Evolutionary conservation across 257 asterid genomes (phyloP), one percentile per base, ranked within the genome.

Genomic region (Solanum piurae): DNA sequence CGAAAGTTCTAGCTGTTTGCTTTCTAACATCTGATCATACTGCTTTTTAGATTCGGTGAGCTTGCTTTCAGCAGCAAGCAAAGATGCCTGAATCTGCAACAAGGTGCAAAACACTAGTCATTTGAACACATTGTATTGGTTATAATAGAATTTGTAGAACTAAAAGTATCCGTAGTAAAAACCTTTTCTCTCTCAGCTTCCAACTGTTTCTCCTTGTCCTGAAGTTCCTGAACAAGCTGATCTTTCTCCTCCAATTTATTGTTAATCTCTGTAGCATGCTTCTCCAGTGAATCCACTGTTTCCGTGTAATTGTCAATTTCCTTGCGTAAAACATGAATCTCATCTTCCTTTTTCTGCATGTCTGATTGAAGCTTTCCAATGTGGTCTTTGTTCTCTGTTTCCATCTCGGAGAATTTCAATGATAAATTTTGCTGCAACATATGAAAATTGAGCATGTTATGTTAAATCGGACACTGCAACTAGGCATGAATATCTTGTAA

Each of bases 21-120:
- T 94, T 90, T 97, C 98, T 90, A 96, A 91, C 99, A 95, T 96
- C 89, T 92, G 99, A 87, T 97, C 94, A 87, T 92, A 89, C 87
- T 94, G 93, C 94, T 93, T 96, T 93, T 94, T 95, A 87, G 98
- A 97, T 88, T 96, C 98, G 86, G 91, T 89, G 88, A 96, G 99
- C 89, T 94, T 94, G 88, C 91, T 92, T 89, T 94, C 98, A 82
- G 97, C 92, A 82, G 93, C 95, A 87, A 92, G 91, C 89, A 96
- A 89, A 58, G 94, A 92, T 87, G 88, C 91, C 89, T 92, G 89
- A 91, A 92, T 92, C 99, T 97, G 93, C 84, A 92, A 84, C 52
- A 86, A 87, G 73, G 86, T 37, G 86, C 31, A 86, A 83, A 83
- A 88, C 34, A 73, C 85, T 90, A 29, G 31, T 64, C 40, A 86